Conservation (phyloP, 1,284 basidiomycete species). For the Cutaneotrichosporon sp. region DNA sequence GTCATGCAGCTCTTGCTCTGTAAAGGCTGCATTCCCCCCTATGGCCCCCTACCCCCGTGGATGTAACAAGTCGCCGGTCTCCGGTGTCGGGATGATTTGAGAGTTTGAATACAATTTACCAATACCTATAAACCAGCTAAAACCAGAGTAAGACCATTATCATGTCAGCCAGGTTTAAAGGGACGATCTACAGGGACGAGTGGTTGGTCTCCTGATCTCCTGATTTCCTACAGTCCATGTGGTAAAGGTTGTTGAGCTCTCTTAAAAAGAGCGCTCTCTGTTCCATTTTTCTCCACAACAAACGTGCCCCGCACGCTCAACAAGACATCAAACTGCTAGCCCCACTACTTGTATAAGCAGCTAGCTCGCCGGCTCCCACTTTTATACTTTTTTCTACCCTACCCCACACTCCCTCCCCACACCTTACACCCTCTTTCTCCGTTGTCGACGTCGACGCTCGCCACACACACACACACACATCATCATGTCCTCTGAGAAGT, state of each 20-base stretch:
- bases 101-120: background rate
- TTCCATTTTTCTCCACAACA: background rate
- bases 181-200: background rate
- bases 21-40: no score
- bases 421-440: background rate
- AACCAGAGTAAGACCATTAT: no score
- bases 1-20: no score
- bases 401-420: slow-evolving; percentile 1
- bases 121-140: no score
- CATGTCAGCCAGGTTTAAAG: background rate
- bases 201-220: no score
- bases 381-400: background rate
- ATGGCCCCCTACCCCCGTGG: no score
- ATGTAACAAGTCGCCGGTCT: no score
- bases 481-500: background rate
- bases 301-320: slow-evolving; percentile 1
- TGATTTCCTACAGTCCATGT: background rate
- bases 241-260: background rate
- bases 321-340: background rate
- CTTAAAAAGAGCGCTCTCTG: background rate
- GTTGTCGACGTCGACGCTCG: background rate
- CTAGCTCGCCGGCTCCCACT: background rate
- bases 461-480: background rate
- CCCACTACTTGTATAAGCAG: background rate
- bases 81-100: background rate